Base-by-base conservation (phyloP, 345 rosid species). In the Acer saccharum region DNA sequence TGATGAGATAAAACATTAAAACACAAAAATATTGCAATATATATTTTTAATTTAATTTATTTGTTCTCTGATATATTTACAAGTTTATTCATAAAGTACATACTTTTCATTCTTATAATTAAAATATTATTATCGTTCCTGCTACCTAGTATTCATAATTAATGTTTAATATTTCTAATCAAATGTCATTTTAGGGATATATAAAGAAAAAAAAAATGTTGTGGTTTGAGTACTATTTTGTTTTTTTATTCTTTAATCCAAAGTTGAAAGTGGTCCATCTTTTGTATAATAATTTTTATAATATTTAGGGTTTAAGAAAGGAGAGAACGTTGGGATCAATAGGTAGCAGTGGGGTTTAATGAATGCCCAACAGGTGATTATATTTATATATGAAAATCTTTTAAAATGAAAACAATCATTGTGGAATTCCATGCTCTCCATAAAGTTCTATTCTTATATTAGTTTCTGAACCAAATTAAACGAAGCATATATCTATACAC, bases 381-480 rank as follows among this genome's bases (percentile, higher is more conserved):
- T 55, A 44, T 25, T 2, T 41, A 50, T 17, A 52, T 52, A 14
- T 72, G 46, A 35, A 71, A 72, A 35, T 46, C 23, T 20, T 18
- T 4, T 21, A 61, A 21, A 69, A 6, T 44, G 39, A 48, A 48
- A 68, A 25, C 41, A 72, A 81, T 67, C 60, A 72, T 61, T 67
- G 54, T 60, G 52, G 44, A 76, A 76, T 61, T 74, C 70, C 75
- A 16, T 72, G 7, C 18, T 68, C 65, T 67, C 52, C 63, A 52
- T 72, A 46, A 77, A 72, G 69, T 39, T 50, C 11, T 46, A 39
- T 35, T 35, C 39, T 35, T 35, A 35, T 35, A 35, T 35, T 35
- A 35, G 6, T 4, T 35, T 35, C 39, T 35, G 27, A 27, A 80
- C 44, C 3, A 18, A 67, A 23, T 23, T 23, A 23, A 23, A 43